phyloP scores from a whole-genome alignment of 1,284 basidiomycete genomes.

The Trichosporon coremiiforme region DNA sequence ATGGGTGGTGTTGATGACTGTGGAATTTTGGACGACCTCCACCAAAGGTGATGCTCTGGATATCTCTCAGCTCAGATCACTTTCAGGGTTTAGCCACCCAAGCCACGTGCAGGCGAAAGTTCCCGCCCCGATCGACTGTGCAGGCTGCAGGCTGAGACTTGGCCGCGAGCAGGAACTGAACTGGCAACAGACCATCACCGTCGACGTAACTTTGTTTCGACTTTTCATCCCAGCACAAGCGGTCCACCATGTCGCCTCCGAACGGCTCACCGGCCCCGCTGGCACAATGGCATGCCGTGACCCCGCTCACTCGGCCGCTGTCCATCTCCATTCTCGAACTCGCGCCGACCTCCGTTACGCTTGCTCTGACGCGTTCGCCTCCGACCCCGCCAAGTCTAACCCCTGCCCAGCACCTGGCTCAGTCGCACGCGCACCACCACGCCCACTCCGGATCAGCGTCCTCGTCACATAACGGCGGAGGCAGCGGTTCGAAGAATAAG shows the following conservation, averaged over 20 bases:
- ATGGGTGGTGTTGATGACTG: background rate
- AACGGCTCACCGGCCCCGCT: conserved; percentile 31
- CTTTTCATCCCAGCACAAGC: conserved; percentile 2
- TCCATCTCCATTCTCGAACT: conserved; percentile 55
- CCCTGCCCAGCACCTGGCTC: conserved; percentile 33
- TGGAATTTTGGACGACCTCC: conserved; percentile 16
- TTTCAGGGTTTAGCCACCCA: background rate
- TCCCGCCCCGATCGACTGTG: conserved; percentile 14
- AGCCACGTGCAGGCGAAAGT: conserved; percentile 16
- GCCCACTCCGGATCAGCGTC: background rate
- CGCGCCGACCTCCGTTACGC: conserved; percentile 54
- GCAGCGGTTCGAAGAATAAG: conserved; percentile 24
- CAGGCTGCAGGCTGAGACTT: background rate
- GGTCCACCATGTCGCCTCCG: conserved; percentile 32
- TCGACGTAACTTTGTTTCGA: conserved; percentile 5
- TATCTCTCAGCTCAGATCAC: background rate
- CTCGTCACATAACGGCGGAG: conserved; percentile 16
- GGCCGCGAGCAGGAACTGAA: background rate
- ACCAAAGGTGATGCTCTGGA: background rate
- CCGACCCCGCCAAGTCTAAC: conserved; percentile 25
- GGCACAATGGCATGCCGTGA: conserved; percentile 54
- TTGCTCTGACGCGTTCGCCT: conserved; percentile 51
- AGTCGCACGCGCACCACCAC: conserved; percentile 19
- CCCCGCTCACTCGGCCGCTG: conserved; percentile 53
- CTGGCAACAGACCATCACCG: conserved; percentile 2